Evolutionary conservation across 306 rosid species (phyloP), one percentile per base, ranked within the genome.

Genomic region (Ammopiptanthus mongolicus): DNA sequence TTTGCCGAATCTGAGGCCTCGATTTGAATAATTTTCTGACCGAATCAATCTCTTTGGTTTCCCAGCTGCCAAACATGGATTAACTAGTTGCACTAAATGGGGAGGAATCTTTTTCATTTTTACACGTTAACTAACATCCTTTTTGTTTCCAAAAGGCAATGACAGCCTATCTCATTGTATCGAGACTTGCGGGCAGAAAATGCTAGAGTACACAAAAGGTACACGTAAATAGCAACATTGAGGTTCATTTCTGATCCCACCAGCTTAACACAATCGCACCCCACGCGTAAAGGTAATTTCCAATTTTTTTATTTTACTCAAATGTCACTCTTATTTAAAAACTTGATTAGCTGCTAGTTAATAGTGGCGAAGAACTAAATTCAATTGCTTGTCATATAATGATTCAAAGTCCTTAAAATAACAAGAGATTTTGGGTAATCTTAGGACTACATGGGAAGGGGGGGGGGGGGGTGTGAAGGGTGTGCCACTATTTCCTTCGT

Each of bases 51-150:
- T 42, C 7, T 53, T 33, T n/a, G 41, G 78, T 53, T 79, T 79
- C 78, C 68, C 61, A 28, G 39, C 51, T 39, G 50, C 82, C 74
- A 79, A 79, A 64, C 78, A 63, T 21, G 44, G 0, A 17, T 51
- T 64, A 79, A 44, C 39, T 28, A 5, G 8, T 51, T 39, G 9
- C n/a, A n/a, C 33, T 14, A 2, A 29, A 19, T 64, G 41, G 14
- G 12, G 44, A 53, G 53, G 34, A 39, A 57, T 70, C 50, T 47
- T 22, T 36, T 52, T 19, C 3, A 7, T 10, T 36, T 69, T 39
- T 31, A 55, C 83, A 28, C 51, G 28, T 47, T 37, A 5, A 6
- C 63, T 44, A 53, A 44, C 52, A 50, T 56, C 13, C 36, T 68
- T 42, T 78, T 64, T 79, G 78, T 7, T 71, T 28, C 69, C 59